Conservation (phyloP, 495 filamentous ascomycete genomes). For the Lophium mytilinum region DNA sequence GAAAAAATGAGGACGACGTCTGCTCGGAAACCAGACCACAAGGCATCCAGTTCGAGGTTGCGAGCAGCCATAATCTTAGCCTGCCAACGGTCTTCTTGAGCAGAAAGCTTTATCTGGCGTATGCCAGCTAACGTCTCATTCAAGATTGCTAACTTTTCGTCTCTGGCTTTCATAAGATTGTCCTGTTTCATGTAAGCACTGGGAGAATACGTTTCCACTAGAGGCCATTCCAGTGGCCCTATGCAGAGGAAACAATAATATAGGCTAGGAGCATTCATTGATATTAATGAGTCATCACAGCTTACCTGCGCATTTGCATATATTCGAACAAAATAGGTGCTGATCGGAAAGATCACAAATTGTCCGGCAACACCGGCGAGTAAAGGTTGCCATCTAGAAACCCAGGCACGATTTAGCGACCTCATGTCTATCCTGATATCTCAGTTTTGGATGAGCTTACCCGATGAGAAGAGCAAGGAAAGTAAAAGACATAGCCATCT, state of each 20-base stretch:
- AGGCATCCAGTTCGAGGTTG: slow-evolving; percentile 53
- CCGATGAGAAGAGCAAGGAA: slow-evolving; percentile 66
- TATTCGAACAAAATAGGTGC: slow-evolving; percentile 57
- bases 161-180: slow-evolving; percentile 68
- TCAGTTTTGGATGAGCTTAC: not conserved
- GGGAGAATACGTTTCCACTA: slow-evolving; percentile 63
- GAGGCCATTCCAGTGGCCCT: slow-evolving; percentile 49
- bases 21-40: slow-evolving; percentile 57
- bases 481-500: slow-evolving; percentile 53
- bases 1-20: slow-evolving; percentile 51
- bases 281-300: not conserved
- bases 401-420: slow-evolving; percentile 40
- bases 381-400: slow-evolving; percentile 37
- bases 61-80: slow-evolving; percentile 59
- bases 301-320: slow-evolving; percentile 45
- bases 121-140: slow-evolving; percentile 78
- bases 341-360: slow-evolving; percentile 57
- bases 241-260: not conserved
- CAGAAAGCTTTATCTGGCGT: slow-evolving; percentile 82
- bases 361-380: slow-evolving; percentile 59
- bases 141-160: slow-evolving; percentile 68
- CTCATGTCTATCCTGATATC: not conserved
- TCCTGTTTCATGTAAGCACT: slow-evolving; percentile 53
- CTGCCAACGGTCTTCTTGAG: slow-evolving; percentile 74
- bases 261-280: too few relatives aligned